A percentile compares a stretch with the other conserved stretches of the same genome.
Conservation (phyloP, 2,329 filamentous ascomycete species). For the Colletotrichum tamarilloi region DNA sequence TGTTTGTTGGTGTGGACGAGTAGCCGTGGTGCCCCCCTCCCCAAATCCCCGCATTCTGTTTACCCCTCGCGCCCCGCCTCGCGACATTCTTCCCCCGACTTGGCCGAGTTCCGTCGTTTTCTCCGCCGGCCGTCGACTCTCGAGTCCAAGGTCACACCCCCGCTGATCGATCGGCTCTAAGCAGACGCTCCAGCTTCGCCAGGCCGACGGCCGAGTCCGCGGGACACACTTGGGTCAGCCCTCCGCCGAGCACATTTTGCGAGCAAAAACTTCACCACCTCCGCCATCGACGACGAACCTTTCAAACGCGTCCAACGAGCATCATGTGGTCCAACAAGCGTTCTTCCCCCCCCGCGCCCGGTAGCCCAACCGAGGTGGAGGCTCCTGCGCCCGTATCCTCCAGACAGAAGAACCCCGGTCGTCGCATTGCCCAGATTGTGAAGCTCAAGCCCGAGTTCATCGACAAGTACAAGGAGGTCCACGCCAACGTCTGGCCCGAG, state of each 20-base stretch:
- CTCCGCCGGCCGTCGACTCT: background rate
- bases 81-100: conserved; percentile 33
- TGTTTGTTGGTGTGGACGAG: background rate
- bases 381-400: conserved; percentile 13
- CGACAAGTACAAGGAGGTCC: conserved; percentile 78
- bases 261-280: conserved; percentile 8
- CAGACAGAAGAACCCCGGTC: conserved; percentile 54
- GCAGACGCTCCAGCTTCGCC: conserved; percentile 22
- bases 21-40: background rate
- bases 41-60: conserved; percentile 27
- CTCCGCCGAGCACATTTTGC: conserved; percentile 21
- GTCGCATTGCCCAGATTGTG: conserved; percentile 77
- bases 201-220: conserved; percentile 20
- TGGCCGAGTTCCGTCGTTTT: conserved; percentile 16
- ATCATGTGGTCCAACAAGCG: conserved; percentile 34
- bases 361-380: conserved; percentile 29
- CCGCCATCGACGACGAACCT: conserved; percentile 18
- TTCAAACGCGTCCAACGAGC: background rate
- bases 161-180: conserved; percentile 28
- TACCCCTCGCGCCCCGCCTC: conserved; percentile 33
- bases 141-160: background rate
- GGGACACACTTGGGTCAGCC: conserved; percentile 22
- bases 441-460: conserved; percentile 75
- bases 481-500: conserved; percentile 81
- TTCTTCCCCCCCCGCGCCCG: conserved; percentile 13